Base-by-base conservation (phyloP, 2,329 filamentous ascomycete species). In the Aspergillus tanneri region DNA sequence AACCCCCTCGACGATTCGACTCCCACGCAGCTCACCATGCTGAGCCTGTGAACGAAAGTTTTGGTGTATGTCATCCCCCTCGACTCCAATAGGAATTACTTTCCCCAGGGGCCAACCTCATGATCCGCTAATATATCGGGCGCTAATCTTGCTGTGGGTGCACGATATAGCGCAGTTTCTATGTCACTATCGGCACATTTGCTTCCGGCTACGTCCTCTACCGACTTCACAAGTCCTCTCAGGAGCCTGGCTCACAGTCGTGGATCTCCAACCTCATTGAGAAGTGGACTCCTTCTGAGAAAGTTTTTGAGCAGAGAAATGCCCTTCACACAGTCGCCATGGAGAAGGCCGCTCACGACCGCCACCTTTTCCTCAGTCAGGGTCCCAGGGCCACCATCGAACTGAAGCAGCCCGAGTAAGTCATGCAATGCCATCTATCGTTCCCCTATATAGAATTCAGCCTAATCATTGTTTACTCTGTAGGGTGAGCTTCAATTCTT, bases 351-450 rank as follows among this genome's bases (percentile, higher is more conserved):
- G 83, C 80, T 27, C 70, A 74, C 42, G 84, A 87, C 64, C 72
- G 80, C 52, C 79, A 83, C 56, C 65, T 87, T 56, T 85, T 85
- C 64, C 72, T 76, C 23, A 73, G 69, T 49, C 67, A 69, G 47
- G 60, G 57, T 22, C 61, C 61, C 16, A 60, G 69, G 18, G 69
- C 74, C 55, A 72, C 69, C 45, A 71, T 82, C 36, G 75, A 82
- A 16, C 66, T 87, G 66, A 79, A 70, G 63, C 83, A 79, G 59
- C 82, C 80, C 25, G 84, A 87, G 84, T 87, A 79, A 53, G 83
- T 79, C 45, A 43, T 18, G 11, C 18, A 22, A 41, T 21, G 21
- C 14, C 18, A 14, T 19, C 21, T 4, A 37, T 9, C 18, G 18
- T 28, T 11, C n/a, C n/a, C n/a, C n/a, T n/a, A n/a, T n/a, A n/a